phyloP scores from a whole-genome alignment of 306 rosid genomes.

The Cotoneaster glaucophyllus region DNA sequence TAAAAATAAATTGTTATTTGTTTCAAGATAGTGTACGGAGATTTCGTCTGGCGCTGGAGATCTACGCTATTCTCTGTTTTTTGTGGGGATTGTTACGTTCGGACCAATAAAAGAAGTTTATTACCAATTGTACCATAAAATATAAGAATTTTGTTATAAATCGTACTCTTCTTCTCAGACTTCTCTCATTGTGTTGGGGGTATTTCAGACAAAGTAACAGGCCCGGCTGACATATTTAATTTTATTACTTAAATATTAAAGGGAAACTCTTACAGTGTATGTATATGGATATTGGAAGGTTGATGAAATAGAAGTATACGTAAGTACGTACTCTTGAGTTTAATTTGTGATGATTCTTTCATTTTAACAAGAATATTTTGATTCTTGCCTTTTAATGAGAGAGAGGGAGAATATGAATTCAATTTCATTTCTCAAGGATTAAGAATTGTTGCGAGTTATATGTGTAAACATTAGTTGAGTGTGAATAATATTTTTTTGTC shows the following conservation, averaged over 20 bases:
- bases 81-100: neutral
- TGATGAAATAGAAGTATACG: neutral
- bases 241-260: no score
- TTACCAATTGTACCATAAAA: neutral
- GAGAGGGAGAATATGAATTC: no score
- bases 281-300: neutral
- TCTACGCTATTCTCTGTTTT: slow-evolving; percentile 1
- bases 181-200: neutral
- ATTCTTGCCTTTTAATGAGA: no score
- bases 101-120: neutral
- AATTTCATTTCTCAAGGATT: no score
- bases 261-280: no score
- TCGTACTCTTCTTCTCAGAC: neutral
- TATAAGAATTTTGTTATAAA: neutral
- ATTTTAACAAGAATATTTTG: no score
- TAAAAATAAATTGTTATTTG: neutral
- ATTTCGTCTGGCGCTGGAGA: slow-evolving; percentile 1
- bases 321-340: no score
- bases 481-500: no score
- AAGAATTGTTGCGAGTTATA: no score
- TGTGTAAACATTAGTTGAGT: no score
- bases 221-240: neutral
- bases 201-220: slow-evolving; percentile 11
- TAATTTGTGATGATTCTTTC: no score
- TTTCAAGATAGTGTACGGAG: neutral